A percentile compares a stretch with the other conserved stretches of the same genome.
Conservation (phyloP, 208 protist species). For the Trypanosoma boissoni region DNA sequence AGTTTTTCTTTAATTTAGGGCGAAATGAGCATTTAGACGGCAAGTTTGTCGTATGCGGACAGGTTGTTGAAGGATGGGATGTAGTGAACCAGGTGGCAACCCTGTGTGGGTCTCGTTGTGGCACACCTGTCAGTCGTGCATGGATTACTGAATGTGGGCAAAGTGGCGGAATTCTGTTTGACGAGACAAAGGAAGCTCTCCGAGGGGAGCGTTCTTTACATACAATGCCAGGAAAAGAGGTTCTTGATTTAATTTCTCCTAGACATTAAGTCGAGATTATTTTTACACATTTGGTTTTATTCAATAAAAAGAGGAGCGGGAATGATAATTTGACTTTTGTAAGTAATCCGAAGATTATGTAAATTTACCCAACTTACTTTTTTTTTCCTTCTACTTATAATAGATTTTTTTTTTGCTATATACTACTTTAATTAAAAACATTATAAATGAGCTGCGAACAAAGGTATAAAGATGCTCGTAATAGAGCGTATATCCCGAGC, state of each 20-base stretch:
- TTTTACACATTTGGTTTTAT: conserved; percentile 9
- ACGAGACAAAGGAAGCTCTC: conserved; percentile 54
- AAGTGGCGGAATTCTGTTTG: conserved; percentile 64
- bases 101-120: conserved; percentile 73
- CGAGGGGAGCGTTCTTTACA: conserved; percentile 54
- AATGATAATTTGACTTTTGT: no score
- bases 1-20: conserved; percentile 91
- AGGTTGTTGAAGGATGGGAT: conserved; percentile 86
- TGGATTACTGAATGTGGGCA: conserved; percentile 90
- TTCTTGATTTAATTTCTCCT: conserved; percentile 76
- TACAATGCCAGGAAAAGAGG: conserved; percentile 68
- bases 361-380: no score
- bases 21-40: conserved; percentile 85
- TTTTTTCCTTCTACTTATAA: neutral
- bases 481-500: neutral
- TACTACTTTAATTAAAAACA: neutral
- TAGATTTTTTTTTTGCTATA: neutral
- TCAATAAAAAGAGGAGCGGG: neutral
- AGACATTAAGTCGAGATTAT: conserved; percentile 40
- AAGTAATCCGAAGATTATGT: no score
- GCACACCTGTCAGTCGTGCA: conserved; percentile 79
- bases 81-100: conserved; percentile 59
- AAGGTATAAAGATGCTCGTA: neutral
- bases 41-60: conserved; percentile 91
- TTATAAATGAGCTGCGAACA: neutral